Conservation (phyloP, 1,284 basidiomycete species). For the Cryptococcus deneoformans region DNA sequence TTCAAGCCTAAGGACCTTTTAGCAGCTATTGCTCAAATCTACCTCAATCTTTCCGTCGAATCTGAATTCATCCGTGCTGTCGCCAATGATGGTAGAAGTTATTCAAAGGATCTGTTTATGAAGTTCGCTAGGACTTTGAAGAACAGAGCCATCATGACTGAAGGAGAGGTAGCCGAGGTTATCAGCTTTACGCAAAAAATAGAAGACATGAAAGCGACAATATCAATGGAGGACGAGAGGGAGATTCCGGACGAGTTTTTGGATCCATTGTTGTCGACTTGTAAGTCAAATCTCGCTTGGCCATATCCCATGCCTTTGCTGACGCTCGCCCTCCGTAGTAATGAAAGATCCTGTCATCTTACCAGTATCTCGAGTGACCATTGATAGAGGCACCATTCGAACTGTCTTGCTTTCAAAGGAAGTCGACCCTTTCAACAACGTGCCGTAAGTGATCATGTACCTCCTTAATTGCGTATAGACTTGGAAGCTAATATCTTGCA, state of each 20-base stretch:
- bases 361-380: constrained; percentile 73
- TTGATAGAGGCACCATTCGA: constrained; percentile 94
- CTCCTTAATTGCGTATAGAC: not conserved
- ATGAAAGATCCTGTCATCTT: constrained; percentile 96
- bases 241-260: constrained; percentile 97
- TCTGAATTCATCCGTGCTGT: constrained; percentile 82
- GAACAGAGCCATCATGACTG: constrained; percentile 69
- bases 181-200: constrained; percentile 70
- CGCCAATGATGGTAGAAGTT: constrained; percentile 89
- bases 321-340: constrained; percentile 55
- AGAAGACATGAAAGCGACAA: constrained; percentile 71
- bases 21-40: constrained; percentile 86
- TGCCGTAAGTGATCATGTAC: constrained; percentile 52
- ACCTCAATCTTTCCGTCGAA: constrained; percentile 80
- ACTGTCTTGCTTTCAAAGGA: constrained; percentile 79
- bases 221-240: constrained; percentile 84
- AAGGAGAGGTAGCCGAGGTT: constrained; percentile 73
- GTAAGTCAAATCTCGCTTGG: constrained; percentile 14
- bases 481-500: not conserved
- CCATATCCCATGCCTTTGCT: no score
- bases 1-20: constrained; percentile 85
- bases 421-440: constrained; percentile 87
- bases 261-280: constrained; percentile 48
- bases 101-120: constrained; percentile 80
- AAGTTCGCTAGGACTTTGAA: constrained; percentile 70